Evolutionary conservation across 2,329 filamentous ascomycete genomes (phyloP).

Genomic region (Exophiala alcalophila): DNA sequence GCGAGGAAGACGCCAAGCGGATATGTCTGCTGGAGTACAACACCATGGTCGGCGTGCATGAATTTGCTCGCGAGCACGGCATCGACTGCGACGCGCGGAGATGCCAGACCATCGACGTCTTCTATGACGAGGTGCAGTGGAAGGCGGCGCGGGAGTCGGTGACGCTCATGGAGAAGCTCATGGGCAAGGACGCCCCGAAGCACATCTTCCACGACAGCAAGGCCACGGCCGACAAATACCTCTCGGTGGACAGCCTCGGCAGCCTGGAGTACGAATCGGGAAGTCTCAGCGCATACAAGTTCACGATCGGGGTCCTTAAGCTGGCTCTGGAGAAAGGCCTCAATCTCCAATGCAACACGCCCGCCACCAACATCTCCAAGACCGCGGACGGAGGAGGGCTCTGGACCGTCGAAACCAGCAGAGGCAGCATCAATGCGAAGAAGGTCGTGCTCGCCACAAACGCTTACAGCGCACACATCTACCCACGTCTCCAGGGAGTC

Average conservation of each 20-base stretch:
- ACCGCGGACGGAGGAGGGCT: constrained; percentile 1
- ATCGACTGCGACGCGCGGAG: constrained; percentile 52
- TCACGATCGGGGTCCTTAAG: constrained; percentile 47
- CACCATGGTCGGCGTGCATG: constrained; percentile 56
- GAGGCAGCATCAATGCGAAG: constrained; percentile 43
- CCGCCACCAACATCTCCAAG: constrained; percentile 28
- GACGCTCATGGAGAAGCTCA: constrained; percentile 47
- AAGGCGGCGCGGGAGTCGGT: constrained; percentile 41
- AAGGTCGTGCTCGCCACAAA: constrained; percentile 55
- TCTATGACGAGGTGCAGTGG: constrained; percentile 52
- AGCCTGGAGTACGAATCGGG: constrained; percentile 49
- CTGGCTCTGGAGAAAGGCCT: constrained; percentile 39
- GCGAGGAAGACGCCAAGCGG: constrained; percentile 49
- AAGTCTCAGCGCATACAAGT: constrained; percentile 42
- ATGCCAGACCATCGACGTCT: constrained; percentile 57
- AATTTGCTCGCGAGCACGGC: constrained; percentile 48
- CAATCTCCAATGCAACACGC: constrained; percentile 37
- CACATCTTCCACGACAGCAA: constrained; percentile 47
- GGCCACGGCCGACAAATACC: constrained; percentile 44
- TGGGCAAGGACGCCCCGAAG: constrained; percentile 38
- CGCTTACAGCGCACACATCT: constrained; percentile 50
- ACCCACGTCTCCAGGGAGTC: constrained; percentile 45
- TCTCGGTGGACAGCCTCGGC: constrained; percentile 45
- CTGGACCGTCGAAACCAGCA: constrained; percentile 41
- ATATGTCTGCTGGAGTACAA: constrained; percentile 53